phyloP scores from a whole-genome alignment of 2,329 filamentous ascomycete species.

The Madurella fahalii region DNA sequence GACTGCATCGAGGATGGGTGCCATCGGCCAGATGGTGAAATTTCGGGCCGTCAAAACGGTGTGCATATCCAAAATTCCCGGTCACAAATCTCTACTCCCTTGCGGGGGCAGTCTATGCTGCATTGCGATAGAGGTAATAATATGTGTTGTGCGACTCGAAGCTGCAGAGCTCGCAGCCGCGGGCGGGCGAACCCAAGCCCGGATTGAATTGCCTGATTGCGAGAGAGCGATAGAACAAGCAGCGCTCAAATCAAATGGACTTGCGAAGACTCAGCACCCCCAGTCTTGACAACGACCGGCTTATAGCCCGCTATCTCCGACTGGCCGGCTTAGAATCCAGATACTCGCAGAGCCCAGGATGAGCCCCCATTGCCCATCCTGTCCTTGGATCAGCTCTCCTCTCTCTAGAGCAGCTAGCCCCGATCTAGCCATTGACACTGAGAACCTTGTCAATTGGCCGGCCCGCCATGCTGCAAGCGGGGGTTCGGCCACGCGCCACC shows the following conservation, averaged over 20 bases:
- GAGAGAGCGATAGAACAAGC: too few species aligned
- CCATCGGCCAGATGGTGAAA: too few species aligned
- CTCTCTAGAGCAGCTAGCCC: too few species aligned
- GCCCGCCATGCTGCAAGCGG: too few species aligned
- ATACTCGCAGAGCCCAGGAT: not conserved
- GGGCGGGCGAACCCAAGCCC: constrained; percentile 5
- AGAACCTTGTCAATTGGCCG: too few species aligned
- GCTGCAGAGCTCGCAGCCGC: constrained; percentile 13
- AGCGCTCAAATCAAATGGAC: too few species aligned
- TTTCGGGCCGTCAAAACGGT: too few species aligned
- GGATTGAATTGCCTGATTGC: constrained; percentile 12
- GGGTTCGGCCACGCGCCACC: too few species aligned
- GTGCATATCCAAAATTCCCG: not conserved
- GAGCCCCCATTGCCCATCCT: not conserved
- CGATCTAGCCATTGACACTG: too few species aligned
- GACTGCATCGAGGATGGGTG: too few species aligned
- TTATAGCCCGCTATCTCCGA: constrained; percentile 1
- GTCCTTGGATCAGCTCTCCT: too few species aligned
- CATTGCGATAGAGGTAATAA: constrained; percentile 6
- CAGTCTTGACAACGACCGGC: constrained; percentile 2
- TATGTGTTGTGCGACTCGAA: constrained; percentile 17
- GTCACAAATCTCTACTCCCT: not conserved
- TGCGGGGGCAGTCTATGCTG: not conserved
- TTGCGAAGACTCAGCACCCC: too few species aligned
- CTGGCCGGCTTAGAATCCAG: not conserved